Base-by-base conservation (phyloP, 352 stramenopile species). In the Phytophthora tubulina region DNA sequence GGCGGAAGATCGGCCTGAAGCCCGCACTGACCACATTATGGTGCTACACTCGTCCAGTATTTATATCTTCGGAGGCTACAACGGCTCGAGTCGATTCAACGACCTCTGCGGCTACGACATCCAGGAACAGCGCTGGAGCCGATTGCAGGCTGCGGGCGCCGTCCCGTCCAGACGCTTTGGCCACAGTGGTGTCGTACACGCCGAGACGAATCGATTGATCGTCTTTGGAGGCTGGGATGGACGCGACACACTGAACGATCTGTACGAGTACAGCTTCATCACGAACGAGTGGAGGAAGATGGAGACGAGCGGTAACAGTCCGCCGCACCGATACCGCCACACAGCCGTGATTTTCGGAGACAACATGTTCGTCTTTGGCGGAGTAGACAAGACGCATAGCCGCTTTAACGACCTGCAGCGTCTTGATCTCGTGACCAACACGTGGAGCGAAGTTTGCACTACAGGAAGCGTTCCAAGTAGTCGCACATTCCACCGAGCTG, bases 51-150 rank as follows among this genome's bases (percentile, higher is more conserved):
- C 77, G 9, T 79, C 78, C 54, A 92, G 80, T 72, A 93, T 97
- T 62, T 94, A 93, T 66, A 85, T 97, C 27, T 97, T 97, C 70
- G 90, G 90, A 36, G 90, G 90, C n/a, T 97, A 95, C 77, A 95
- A 97, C 39, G 88, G 88, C 1, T 88, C 82, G 6, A 89, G 70
- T 46, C 81, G 90, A 11, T 96, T 95, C 65, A 95, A 95, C 63
- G 88, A 97, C 70, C 76, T 95, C 45, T 95, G 84, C 57, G 84
- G 84, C 14, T 95, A 94, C 51, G 78, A 90, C 38, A 80, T 96
- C 31, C 35, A 71, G 2, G 68, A 75, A 33, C 88, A 91, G 57
- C 62, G 76, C 38, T 94, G 88, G 87, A 76, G 56, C 15, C 78
- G 76, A 41, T 42, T 94, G 14, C 77, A 90, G 49, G 72, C 83